Evolutionary conservation across 192 early-diverging fungal species (phyloP).

Genomic region (Coemansia sp.): DNA sequence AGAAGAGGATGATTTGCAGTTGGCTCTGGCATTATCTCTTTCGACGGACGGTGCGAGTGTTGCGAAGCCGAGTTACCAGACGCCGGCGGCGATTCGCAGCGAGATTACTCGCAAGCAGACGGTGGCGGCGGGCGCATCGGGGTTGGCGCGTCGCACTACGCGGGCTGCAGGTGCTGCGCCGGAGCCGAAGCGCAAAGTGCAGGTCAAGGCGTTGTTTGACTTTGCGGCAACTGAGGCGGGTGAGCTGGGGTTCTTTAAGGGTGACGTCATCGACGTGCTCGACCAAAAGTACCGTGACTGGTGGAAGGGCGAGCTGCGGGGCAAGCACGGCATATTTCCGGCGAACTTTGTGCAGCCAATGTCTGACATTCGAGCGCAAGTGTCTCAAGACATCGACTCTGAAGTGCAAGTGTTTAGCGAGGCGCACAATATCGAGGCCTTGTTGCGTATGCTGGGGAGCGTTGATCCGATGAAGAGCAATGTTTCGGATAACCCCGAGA

Average conservation of each 20-base stretch:
- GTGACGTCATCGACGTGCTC: conserved; percentile 86
- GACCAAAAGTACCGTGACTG: conserved; percentile 97
- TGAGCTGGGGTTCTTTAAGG: conserved; percentile 85
- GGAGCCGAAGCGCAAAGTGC: conserved; percentile 60
- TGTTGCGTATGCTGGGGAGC: conserved; percentile 70
- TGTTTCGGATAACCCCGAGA: conserved; percentile 82
- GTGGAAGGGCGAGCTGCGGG: conserved; percentile 93
- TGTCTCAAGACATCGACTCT: conserved; percentile 59
- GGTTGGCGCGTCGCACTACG: conserved; percentile 17
- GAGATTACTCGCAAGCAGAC: conserved; percentile 53
- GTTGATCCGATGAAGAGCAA: conserved; percentile 82
- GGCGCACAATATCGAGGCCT: conserved; percentile 70
- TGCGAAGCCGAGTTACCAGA: conserved; percentile 12
- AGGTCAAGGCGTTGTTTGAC: conserved; percentile 92
- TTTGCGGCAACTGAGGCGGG: conserved; percentile 86
- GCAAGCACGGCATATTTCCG: conserved; percentile 93
- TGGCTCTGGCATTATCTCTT: conserved; percentile 87
- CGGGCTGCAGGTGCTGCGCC: conserved; percentile 25
- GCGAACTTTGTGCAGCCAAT: conserved; percentile 91
- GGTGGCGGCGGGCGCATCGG: conserved; percentile 9
- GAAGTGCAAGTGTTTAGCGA: conserved; percentile 72
- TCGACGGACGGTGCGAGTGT: conserved; percentile 50
- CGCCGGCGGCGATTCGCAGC: conserved; percentile 41
- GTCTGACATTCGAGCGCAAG: conserved; percentile 59
- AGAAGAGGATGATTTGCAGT: conserved; percentile 92